Evolutionary conservation across 805 yeast genomes (phyloP).

Genomic region (Starmera dryadoides): DNA sequence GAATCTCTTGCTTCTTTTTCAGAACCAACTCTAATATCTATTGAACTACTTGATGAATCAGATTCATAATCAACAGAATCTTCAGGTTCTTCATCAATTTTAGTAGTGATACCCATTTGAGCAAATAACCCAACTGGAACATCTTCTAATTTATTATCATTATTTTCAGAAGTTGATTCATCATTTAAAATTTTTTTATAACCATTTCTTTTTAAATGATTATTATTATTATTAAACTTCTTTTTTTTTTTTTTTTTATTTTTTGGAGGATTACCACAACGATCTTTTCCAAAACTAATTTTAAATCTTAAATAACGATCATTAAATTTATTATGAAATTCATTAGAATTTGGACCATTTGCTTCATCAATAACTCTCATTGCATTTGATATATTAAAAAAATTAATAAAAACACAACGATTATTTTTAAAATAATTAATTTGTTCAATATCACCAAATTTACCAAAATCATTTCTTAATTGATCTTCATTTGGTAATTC

Average conservation of each 20-base stretch:
- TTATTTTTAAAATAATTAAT: constrained; percentile 63
- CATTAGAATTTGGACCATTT: constrained; percentile 27
- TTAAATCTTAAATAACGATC: constrained; percentile 46
- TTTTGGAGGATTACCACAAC: constrained; percentile 74
- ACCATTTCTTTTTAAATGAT: neutral
- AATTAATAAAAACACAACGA: constrained; percentile 71
- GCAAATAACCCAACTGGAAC: constrained; percentile 16
- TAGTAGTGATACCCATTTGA: constrained; percentile 17
- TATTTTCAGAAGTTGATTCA: neutral
- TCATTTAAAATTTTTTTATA: constrained; percentile 4
- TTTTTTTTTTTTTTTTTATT: constrained; percentile 33
- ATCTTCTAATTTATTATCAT: constrained; percentile 3
- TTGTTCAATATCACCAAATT: constrained; percentile 70
- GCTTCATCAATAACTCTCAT: constrained; percentile 58
- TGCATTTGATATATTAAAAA: constrained; percentile 54
- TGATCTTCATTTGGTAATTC: constrained; percentile 39
- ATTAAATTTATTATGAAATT: constrained; percentile 31
- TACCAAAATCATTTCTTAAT: constrained; percentile 51
- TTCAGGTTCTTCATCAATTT: constrained; percentile 1
- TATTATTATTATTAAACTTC: constrained; percentile 4
- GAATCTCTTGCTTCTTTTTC: neutral
- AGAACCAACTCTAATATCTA: too few relatives aligned
- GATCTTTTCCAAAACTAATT: constrained; percentile 67
- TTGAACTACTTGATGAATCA: neutral
- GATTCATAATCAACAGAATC: neutral